These are phyloP conservation scores for Artemisia tridentata DNA, from an alignment of 129 eudicot species.

Conservation along the genomic window DNA sequence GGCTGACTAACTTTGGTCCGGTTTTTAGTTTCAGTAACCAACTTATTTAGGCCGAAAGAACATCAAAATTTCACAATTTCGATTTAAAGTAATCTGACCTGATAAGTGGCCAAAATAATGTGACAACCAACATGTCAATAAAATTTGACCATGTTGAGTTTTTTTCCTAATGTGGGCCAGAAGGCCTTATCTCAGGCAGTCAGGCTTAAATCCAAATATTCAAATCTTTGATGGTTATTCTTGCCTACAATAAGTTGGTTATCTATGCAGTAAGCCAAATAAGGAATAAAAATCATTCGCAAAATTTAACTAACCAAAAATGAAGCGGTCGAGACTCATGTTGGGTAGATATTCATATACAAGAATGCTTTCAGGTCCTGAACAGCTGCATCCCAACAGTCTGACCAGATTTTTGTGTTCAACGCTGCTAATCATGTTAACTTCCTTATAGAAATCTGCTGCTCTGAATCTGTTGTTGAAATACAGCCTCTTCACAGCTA, in stretches of 20 bases:
- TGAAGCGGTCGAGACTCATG: slow-evolving; percentile 70
- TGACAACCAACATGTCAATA: not conserved
- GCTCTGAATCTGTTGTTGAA: slow-evolving; percentile 86
- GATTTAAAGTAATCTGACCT: not conserved
- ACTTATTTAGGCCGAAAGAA: not conserved
- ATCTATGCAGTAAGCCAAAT: not conserved
- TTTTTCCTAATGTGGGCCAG: too few relatives aligned
- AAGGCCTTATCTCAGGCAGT: too few relatives aligned
- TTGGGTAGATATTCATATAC: slow-evolving; percentile 73
- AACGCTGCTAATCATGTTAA: slow-evolving; percentile 67
- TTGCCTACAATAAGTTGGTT: too few relatives aligned
- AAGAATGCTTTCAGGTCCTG: slow-evolving; percentile 84
- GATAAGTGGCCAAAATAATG: not conserved
- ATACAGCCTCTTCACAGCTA: slow-evolving; percentile 89
- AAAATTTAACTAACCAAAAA: slow-evolving; percentile 45
- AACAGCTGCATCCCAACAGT: slow-evolving; percentile 78
- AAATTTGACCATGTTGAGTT: too few relatives aligned
- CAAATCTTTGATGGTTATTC: too few relatives aligned
- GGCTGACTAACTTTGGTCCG: not conserved
- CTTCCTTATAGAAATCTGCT: slow-evolving; percentile 81
- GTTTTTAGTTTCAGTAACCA: not conserved
- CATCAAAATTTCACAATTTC: not conserved
- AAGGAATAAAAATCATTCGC: not conserved
- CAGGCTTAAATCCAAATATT: too few relatives aligned
- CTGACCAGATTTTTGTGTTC: slow-evolving; percentile 84